Evolutionary conservation across 192 early-diverging fungal genomes (phyloP), one percentile per base, ranked within the genome.

Genomic region (Entophlyctis helioformis): DNA sequence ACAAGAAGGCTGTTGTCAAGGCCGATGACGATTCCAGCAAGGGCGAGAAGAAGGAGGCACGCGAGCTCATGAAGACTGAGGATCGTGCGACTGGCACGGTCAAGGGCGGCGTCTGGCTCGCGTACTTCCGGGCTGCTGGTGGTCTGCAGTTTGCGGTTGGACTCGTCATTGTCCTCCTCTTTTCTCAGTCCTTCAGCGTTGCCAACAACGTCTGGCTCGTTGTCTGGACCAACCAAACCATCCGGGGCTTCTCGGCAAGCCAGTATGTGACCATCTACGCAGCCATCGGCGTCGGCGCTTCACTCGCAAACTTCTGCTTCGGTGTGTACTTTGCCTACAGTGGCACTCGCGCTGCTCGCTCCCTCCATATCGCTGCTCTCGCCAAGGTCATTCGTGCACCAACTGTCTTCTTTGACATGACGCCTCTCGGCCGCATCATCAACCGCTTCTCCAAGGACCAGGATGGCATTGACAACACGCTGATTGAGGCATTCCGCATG

Each of bases 51-150:
- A n/a, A n/a, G n/a, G n/a, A n/a, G n/a, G n/a, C 47, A 29, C 64
- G 44, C 71, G 71, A 77, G 50, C 62, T 96, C 33, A 86, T 88
- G 33, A 60, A 79, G 36, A 84, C 86, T 6, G 96, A 98, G 58
- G 82, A 87, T 54, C 74, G 80, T 41, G 83, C 79, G 13, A 71
- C 77, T 10, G 96, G 96, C 0, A 68, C 73, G 39, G 92, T 97
- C 41, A 63, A 69, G 19, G 72, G 62, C 19, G 43, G 57, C 5
- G 81, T 96, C n/a, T 97, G 90, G 74, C 55, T 80, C 19, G 64
- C 69, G 13, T 99, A 95, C 54, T 44, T 79, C 1, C 28, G 53
- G 0, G 80, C 74, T 19, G 70, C 75, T 6, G 85, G 85, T 19
- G 78, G 81, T n/a, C 44, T 24, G 23, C 42, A 46, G 0, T 69